phyloP scores from a whole-genome alignment of 257 asterid species.

The Verbascum thapsus region DNA sequence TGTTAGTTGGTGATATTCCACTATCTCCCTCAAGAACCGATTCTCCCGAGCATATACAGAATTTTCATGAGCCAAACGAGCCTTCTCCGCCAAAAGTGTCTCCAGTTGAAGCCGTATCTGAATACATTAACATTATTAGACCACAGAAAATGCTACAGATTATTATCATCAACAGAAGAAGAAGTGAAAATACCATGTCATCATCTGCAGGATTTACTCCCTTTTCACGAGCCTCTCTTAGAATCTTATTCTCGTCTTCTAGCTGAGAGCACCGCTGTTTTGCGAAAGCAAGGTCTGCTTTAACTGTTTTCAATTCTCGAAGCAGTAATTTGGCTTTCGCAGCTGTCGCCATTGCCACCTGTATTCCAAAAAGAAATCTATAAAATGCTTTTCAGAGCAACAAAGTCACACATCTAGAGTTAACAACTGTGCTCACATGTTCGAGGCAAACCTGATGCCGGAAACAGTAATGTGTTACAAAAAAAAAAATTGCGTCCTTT shows the following conservation, averaged over 20 bases:
- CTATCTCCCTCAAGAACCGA: slow-evolving; percentile 89
- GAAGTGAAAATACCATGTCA: slow-evolving; percentile 60
- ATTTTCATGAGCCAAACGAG: slow-evolving; percentile 84
- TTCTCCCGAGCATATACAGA: slow-evolving; percentile 86
- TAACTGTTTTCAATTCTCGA: slow-evolving; percentile 85
- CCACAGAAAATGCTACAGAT: no score
- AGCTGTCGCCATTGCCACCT: slow-evolving; percentile 99
- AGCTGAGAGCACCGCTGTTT: slow-evolving; percentile 80
- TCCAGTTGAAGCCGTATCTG: slow-evolving; percentile 90
- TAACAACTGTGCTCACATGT: no score
- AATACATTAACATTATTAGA: no score
- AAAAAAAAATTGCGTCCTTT: no score
- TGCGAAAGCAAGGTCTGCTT: slow-evolving; percentile 82
- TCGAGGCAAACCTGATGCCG: no score
- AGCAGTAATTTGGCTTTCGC: slow-evolving; percentile 90
- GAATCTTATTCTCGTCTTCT: slow-evolving; percentile 85
- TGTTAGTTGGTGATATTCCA: slow-evolving; percentile 88
- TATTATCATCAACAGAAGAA: not conserved
- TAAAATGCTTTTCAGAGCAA: no score
- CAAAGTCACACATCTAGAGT: no score
- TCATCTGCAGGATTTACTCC: slow-evolving; percentile 80
- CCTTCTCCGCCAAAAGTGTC: slow-evolving; percentile 93
- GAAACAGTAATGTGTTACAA: no score
- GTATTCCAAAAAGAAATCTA: not conserved
- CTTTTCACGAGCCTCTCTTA: slow-evolving; percentile 79